Percentiles rank a stretch among this genome's conserved stretches.
Evolutionary conservation across 1,284 basidiomycete genomes (phyloP).

Genomic region (Cryptococcus wingfieldii): DNA sequence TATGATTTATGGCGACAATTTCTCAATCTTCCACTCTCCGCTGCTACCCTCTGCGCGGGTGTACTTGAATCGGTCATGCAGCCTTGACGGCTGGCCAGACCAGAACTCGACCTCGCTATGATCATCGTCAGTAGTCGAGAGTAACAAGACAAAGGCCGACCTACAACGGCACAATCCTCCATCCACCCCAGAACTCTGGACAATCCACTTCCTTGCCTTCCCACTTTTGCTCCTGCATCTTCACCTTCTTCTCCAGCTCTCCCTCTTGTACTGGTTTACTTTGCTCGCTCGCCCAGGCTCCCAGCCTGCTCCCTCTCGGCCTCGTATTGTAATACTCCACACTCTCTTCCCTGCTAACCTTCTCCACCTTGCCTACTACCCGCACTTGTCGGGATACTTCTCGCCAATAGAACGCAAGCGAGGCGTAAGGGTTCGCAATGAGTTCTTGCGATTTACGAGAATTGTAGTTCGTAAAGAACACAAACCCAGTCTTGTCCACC

Average conservation of each 20-base stretch:
- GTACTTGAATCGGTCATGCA: constrained; percentile 86
- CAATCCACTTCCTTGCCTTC: constrained; percentile 60
- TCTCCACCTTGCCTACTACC: constrained; percentile 79
- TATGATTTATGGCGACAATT: constrained; percentile 62
- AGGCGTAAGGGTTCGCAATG: constrained; percentile 67
- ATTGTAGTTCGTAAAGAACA: constrained; percentile 95
- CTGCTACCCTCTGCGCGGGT: constrained; percentile 56
- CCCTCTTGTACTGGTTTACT: constrained; percentile 68
- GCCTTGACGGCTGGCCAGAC: constrained; percentile 80
- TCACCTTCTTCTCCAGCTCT: constrained; percentile 62
- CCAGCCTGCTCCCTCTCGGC: constrained; percentile 77
- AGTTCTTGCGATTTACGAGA: constrained; percentile 87
- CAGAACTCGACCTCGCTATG: constrained; percentile 81
- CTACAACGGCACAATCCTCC: constrained; percentile 83
- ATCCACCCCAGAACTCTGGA: constrained; percentile 95
- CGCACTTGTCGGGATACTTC: constrained; percentile 78
- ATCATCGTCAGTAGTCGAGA: not conserved
- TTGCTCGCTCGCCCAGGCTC: constrained; percentile 91
- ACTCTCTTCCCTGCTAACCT: constrained; percentile 64
- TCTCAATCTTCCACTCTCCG: constrained; percentile 65
- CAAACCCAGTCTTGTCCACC: constrained; percentile 76
- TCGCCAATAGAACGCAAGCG: constrained; percentile 87
- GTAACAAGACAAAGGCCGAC: constrained; percentile 33
- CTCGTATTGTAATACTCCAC: constrained; percentile 79
- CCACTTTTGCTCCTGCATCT: constrained; percentile 62